Evolutionary conservation across 176 grass and related monocot genomes (phyloP).

Genomic region (Triticum urartu): DNA sequence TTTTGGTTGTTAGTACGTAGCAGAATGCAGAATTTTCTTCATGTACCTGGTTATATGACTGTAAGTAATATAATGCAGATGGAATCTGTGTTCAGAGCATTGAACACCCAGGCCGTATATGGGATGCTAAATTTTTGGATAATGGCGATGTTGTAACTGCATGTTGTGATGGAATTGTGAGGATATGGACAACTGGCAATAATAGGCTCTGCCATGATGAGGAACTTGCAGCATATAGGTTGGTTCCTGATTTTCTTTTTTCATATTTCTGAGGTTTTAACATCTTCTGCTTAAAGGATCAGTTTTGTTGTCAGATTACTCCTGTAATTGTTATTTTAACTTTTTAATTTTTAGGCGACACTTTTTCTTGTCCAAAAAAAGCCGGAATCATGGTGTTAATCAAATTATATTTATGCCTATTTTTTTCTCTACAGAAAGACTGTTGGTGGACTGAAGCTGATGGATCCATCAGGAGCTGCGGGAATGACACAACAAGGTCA

Average conservation of each 20-base stretch:
- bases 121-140: slow-evolving; percentile 87
- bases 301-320: not conserved
- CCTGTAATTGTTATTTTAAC: not conserved
- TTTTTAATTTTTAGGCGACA: not conserved
- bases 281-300: not conserved
- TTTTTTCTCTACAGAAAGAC: slow-evolving; percentile 60
- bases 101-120: slow-evolving; percentile 94
- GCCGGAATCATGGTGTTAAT: not conserved
- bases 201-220: slow-evolving; percentile 52
- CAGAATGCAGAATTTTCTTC: not conserved
- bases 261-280: not conserved
- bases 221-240: slow-evolving; percentile 80
- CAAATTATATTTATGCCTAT: not conserved
- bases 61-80: slow-evolving; percentile 54
- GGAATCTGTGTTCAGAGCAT: slow-evolving; percentile 80
- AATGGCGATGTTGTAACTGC: slow-evolving; percentile 91
- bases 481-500: slow-evolving; percentile 82
- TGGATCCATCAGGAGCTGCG: slow-evolving; percentile 84
- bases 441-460: slow-evolving; percentile 89
- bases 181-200: slow-evolving; percentile 71
- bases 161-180: slow-evolving; percentile 75
- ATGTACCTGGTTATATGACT: slow-evolving; percentile 12
- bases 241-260: slow-evolving; percentile 1
- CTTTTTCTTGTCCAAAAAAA: not conserved
- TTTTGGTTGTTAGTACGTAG: not conserved